A percentile compares a stretch with the other conserved stretches of the same genome.
Evolutionary conservation across 805 yeast genomes (phyloP).

Genomic region (Dipodascopsis tothii): DNA sequence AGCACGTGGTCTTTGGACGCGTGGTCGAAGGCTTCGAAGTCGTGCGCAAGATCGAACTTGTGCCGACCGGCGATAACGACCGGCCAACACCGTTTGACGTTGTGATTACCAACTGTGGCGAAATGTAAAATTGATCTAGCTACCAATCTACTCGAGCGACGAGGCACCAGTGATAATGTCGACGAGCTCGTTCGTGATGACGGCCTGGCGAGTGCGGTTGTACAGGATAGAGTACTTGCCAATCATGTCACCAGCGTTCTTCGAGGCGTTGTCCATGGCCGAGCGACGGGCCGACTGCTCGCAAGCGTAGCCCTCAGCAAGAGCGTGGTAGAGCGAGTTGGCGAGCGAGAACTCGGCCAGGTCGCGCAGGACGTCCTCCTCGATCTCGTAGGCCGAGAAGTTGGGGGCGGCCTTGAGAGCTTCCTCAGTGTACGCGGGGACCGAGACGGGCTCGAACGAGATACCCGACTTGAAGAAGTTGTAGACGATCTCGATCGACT

Average conservation of each 20-base stretch:
- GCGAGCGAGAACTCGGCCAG: slow-evolving; percentile 83
- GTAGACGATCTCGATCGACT: slow-evolving; percentile 71
- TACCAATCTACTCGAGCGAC: slow-evolving; percentile 64
- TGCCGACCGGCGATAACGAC: slow-evolving; percentile 31
- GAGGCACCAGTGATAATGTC: slow-evolving; percentile 99
- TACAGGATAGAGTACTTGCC: slow-evolving; percentile 90
- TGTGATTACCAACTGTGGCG: slow-evolving; percentile 33
- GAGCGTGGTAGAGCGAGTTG: slow-evolving; percentile 79
- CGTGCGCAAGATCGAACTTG: slow-evolving; percentile 30
- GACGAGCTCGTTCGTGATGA: slow-evolving; percentile 97
- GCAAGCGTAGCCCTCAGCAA: slow-evolving; percentile 97
- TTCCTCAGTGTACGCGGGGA: slow-evolving; percentile 58
- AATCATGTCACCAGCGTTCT: slow-evolving; percentile 99
- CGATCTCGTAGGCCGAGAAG: slow-evolving; percentile 69
- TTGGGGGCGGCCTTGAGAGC: slow-evolving; percentile 80
- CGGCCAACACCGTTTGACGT: slow-evolving; percentile 30
- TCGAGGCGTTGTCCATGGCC: slow-evolving; percentile 99
- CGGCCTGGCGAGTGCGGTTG: slow-evolving; percentile 99
- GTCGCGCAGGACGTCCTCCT: slow-evolving; percentile 47
- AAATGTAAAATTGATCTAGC: slow-evolving; percentile 26
- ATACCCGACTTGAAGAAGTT: slow-evolving; percentile 84
- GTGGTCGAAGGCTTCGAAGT: slow-evolving; percentile 40
- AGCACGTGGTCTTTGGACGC: slow-evolving; percentile 45
- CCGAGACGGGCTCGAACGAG: slow-evolving; percentile 74
- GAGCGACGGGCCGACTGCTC: slow-evolving; percentile 98